These are phyloP conservation scores for Symbiotaphrina buchneri DNA, from an alignment of 495 filamentous ascomycete species.

Conservation along the genomic window DNA sequence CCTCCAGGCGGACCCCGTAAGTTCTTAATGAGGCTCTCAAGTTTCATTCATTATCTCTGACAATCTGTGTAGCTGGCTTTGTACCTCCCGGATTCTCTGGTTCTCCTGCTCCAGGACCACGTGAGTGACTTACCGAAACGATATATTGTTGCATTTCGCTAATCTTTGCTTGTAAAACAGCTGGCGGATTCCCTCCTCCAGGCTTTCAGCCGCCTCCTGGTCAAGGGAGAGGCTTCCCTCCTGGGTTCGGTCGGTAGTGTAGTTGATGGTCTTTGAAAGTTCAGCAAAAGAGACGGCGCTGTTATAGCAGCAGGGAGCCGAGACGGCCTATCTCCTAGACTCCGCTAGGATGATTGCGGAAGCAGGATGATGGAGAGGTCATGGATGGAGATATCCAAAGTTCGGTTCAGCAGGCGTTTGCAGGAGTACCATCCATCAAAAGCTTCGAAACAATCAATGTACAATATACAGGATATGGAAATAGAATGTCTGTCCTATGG, in stretches of 20 bases:
- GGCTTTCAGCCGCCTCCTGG: slow-evolving; percentile 46
- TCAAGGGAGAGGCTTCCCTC: slow-evolving; percentile 46
- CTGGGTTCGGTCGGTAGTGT: slow-evolving; percentile 35
- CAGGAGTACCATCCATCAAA: no score
- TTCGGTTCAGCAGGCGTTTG: no score
- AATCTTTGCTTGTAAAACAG: slow-evolving; percentile 12
- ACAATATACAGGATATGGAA: no score
- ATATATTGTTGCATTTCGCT: slow-evolving; percentile 1
- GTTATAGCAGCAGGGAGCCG: no score
- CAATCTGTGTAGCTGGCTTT: slow-evolving; percentile 22
- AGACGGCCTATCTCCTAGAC: no score
- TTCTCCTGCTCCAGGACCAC: slow-evolving; percentile 25
- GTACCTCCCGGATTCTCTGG: slow-evolving; percentile 36
- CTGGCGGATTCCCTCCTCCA: slow-evolving; percentile 18
- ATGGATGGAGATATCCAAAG: no score
- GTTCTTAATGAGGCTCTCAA: slow-evolving; percentile 10
- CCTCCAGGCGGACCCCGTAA: slow-evolving; percentile 24
- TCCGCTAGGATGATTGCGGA: no score
- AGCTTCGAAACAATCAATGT: no score
- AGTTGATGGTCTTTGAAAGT: no score
- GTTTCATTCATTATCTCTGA: slow-evolving; percentile 5
- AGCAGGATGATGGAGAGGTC: no score
- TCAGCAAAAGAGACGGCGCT: no score
- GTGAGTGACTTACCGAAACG: slow-evolving; percentile 19
- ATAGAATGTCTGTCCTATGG: no score